phyloP scores from a whole-genome alignment of 805 yeast species.

The Ogataea glucozyma region DNA sequence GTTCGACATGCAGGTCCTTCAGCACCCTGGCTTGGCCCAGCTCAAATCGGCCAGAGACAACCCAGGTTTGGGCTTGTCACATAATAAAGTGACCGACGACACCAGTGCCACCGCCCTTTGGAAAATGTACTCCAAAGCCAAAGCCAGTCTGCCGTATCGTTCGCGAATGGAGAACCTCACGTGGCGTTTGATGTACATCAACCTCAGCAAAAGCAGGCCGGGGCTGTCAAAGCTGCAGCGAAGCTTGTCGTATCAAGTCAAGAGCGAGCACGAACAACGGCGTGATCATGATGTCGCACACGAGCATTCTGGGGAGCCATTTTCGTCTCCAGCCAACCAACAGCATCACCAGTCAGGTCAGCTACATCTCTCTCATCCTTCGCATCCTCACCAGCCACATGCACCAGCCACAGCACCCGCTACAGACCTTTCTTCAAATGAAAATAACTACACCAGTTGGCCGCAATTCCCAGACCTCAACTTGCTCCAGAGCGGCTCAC shows the following conservation, averaged over 20 bases:
- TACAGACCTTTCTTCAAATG: conserved; percentile 10
- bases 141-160: conserved; percentile 70
- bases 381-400: background rate
- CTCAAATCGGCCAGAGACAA: conserved; percentile 1
- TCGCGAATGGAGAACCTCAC: conserved; percentile 81
- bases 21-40: conserved; percentile 3
- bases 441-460: conserved; percentile 31
- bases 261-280: too few species aligned
- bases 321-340: conserved; percentile 3
- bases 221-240: conserved; percentile 4
- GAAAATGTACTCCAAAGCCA: conserved; percentile 80
- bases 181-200: conserved; percentile 82
- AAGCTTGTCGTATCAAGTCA: background rate
- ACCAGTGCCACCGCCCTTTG: conserved; percentile 58
- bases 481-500: conserved; percentile 15
- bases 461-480: conserved; percentile 38
- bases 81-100: conserved; percentile 31
- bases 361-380: background rate
- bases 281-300: too few species aligned
- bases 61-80: too few species aligned
- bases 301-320: too few species aligned
- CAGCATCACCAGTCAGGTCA: conserved; percentile 1
- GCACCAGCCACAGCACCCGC: background rate
- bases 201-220: conserved; percentile 23
- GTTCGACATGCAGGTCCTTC: conserved; percentile 9